Percentiles rank a stretch among this genome's conserved stretches.
Evolutionary conservation across 192 early-diverging fungal species (phyloP).

Genomic region (Geosiphon pyriformis): DNA sequence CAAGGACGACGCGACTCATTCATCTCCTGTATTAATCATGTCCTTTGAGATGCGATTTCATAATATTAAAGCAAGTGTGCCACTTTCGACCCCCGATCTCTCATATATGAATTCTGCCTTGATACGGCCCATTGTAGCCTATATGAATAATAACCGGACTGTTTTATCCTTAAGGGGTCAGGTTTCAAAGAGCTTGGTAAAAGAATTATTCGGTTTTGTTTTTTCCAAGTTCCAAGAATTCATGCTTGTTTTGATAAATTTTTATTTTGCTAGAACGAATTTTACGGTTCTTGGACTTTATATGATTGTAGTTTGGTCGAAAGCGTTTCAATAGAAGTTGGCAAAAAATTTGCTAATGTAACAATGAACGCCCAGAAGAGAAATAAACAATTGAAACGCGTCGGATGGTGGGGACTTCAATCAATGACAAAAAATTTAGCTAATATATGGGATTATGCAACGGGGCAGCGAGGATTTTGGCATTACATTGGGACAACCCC

Average conservation of each 20-base stretch:
- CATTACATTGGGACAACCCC: constrained; percentile 39
- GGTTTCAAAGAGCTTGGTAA: constrained; percentile 67
- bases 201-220: no score
- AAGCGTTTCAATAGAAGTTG: constrained; percentile 72
- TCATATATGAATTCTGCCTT: constrained; percentile 78
- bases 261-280: constrained; percentile 63
- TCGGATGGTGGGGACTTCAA: constrained; percentile 85
- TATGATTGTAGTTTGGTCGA: constrained; percentile 76
- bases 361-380: constrained; percentile 79
- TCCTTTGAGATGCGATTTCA: constrained; percentile 83
- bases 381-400: constrained; percentile 72
- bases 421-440: constrained; percentile 67
- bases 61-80: constrained; percentile 86
- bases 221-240: no score
- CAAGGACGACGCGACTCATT: constrained; percentile 27
- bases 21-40: constrained; percentile 47
- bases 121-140: constrained; percentile 89
- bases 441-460: constrained; percentile 65
- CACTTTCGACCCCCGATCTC: constrained; percentile 62
- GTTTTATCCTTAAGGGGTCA: constrained; percentile 78
- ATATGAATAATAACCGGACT: constrained; percentile 89
- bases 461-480: constrained; percentile 69
- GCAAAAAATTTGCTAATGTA: constrained; percentile 72
- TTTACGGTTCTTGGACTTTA: constrained; percentile 90
- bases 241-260: no score